phyloP scores from a whole-genome alignment of 352 stramenopile genomes.

The Globisporangium echinulatum region DNA sequence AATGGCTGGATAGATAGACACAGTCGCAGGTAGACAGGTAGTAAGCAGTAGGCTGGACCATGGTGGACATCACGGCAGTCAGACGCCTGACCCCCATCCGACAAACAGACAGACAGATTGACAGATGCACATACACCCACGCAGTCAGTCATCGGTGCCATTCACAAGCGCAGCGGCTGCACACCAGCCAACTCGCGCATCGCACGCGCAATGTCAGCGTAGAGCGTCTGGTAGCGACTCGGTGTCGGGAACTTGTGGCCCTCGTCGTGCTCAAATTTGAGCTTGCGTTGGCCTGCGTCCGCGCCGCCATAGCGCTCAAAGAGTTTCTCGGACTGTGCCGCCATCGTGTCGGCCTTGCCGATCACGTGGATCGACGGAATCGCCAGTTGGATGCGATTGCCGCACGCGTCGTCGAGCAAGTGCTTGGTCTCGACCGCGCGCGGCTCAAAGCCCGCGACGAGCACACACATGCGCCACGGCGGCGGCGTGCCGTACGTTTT shows the following conservation, averaged over 20 bases:
- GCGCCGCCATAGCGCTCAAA: slow-evolving; percentile 31
- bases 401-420: slow-evolving; percentile 36
- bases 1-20: slow-evolving; percentile 1
- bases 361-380: slow-evolving; percentile 68
- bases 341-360: slow-evolving; percentile 36
- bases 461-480: slow-evolving; percentile 55
- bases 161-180: background rate
- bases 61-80: too few species aligned
- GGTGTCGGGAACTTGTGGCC: slow-evolving; percentile 73
- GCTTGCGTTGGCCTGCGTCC: slow-evolving; percentile 18
- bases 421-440: slow-evolving; percentile 38
- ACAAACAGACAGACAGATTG: background rate
- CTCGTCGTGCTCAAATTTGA: slow-evolving; percentile 64
- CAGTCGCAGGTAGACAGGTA: too few species aligned
- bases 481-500: slow-evolving; percentile 32
- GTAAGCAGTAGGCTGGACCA: background rate
- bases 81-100: too few species aligned
- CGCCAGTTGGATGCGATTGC: slow-evolving; percentile 25
- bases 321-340: slow-evolving; percentile 42
- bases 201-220: slow-evolving; percentile 31
- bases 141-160: background rate
- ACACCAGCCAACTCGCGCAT: slow-evolving; percentile 1
- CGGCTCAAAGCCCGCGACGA: slow-evolving; percentile 61
- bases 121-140: background rate
- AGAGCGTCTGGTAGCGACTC: slow-evolving; percentile 33